Base-by-base conservation (phyloP, 2,329 filamentous ascomycete species). In the Hirsutella minnesotensis region DNA sequence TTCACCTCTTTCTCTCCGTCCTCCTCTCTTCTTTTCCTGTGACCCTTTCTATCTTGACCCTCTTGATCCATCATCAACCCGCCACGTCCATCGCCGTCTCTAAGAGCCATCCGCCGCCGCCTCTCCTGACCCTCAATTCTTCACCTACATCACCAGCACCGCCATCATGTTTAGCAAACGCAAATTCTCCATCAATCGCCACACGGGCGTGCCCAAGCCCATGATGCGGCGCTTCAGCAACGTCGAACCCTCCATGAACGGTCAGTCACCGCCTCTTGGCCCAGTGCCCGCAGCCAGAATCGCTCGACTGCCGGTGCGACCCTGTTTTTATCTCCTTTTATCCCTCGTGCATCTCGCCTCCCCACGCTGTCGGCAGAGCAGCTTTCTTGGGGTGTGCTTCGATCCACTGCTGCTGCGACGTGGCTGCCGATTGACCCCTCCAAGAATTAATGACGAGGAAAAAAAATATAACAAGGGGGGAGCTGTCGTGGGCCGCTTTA, bases 131-230 rank as follows among this genome's bases (percentile, higher is more conserved):
- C n/a, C n/a, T n/a, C n/a, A n/a, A n/a, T n/a, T n/a, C n/a, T n/a
- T n/a, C n/a, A n/a, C n/a, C n/a, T n/a, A n/a, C n/a, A n/a, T n/a
- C n/a, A n/a, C n/a, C n/a, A n/a, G n/a, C n/a, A n/a, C n/a, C n/a
- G n/a, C 24, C 24, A 64, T 53, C 43, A 72, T 73, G 65, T 75
- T 75, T 53, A 62, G 65, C 56, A 70, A 69, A 46, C 74, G 77
- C 64, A 79, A 79, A 58, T 81, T 81, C 61, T 79, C 75, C 49
- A 80, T 81, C 64, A 80, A 81, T 63, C 70, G 76, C 55, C 75
- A 79, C 56, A 79, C 77, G 41, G 77, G 77, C 53, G 70, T 72
- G 34, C 77, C 77, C 46, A 71, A 77, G 55, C 64, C 68, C 34
- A 57, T 63, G 31, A 55, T 61, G 36, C 68, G 77, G 48, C 71